These are phyloP conservation scores for Saturnispora gosingensis DNA, from an alignment of 805 yeast genomes.

Conservation along the genomic window DNA sequence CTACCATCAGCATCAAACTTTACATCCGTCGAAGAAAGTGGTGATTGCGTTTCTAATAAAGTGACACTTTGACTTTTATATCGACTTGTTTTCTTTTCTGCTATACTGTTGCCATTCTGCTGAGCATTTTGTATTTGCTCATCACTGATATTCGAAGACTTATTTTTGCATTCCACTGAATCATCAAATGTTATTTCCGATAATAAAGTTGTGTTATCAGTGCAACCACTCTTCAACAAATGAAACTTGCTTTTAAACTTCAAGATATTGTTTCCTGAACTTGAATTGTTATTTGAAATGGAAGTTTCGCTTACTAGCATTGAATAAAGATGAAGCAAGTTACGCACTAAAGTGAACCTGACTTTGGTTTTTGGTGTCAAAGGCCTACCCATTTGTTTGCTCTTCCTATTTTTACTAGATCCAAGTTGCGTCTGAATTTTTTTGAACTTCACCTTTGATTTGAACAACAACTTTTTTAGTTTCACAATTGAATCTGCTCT, in stretches of 20 bases:
- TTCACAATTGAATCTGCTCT: neutral
- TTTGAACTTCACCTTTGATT: neutral
- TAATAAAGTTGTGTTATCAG: neutral
- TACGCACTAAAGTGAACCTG: conserved; percentile 38
- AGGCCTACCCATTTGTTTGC: conserved; percentile 31
- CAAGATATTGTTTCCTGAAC: neutral
- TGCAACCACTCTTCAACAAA: neutral
- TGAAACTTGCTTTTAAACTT: neutral
- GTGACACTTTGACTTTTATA: conserved; percentile 14
- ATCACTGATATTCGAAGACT: neutral
- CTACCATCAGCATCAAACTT: neutral
- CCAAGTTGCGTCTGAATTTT: neutral
- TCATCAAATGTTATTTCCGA: neutral
- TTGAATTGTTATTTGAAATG: neutral
- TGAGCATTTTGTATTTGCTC: neutral
- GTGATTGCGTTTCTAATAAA: conserved; percentile 11
- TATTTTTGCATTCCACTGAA: neutral
- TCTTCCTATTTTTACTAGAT: neutral
- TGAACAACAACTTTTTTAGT: conserved; percentile 3
- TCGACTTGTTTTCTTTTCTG: neutral
- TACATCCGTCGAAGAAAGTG: neutral
- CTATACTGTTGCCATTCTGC: neutral
- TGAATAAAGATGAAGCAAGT: conserved; percentile 35
- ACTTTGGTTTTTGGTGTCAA: conserved; percentile 44
- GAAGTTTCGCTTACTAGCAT: conserved; percentile 29